Conservation (phyloP, 1,139 yeast species). For the Kodamaea anthophila region DNA sequence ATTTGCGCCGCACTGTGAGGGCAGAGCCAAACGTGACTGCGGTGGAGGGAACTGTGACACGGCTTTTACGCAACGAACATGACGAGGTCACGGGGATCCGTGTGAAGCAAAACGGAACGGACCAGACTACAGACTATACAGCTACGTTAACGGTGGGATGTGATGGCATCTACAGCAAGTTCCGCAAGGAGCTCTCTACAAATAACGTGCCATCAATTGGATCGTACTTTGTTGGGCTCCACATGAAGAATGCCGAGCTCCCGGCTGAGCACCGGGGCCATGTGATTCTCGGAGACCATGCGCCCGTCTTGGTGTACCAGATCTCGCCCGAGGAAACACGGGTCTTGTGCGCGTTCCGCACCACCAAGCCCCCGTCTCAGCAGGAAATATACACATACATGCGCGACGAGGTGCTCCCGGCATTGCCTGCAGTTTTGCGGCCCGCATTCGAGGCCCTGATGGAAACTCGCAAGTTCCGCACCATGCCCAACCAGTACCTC, state of each 20-base stretch:
- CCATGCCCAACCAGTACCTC: conserved; percentile 93
- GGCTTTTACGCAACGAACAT: conserved; percentile 47
- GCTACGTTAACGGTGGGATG: conserved; percentile 72
- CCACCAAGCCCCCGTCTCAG: conserved; percentile 65
- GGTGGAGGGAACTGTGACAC: conserved; percentile 75
- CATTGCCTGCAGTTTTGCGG: conserved; percentile 56
- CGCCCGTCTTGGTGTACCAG: conserved; percentile 86
- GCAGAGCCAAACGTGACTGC: conserved; percentile 66
- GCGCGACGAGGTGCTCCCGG: conserved; percentile 53
- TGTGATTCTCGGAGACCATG: conserved; percentile 78
- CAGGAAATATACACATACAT: conserved; percentile 62
- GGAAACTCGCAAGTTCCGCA: conserved; percentile 48
- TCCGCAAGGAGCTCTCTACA: conserved; percentile 65
- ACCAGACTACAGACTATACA: conserved; percentile 22
- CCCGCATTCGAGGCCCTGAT: conserved; percentile 57
- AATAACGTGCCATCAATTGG: conserved; percentile 59
- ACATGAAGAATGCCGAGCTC: conserved; percentile 61
- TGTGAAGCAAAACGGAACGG: conserved; percentile 26
- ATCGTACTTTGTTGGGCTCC: conserved; percentile 84
- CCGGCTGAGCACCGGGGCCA: conserved; percentile 82
- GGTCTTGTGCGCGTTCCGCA: conserved; percentile 81
- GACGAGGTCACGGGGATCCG: conserved; percentile 64
- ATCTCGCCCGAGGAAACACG: conserved; percentile 79
- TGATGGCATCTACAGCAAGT: conserved; percentile 93
- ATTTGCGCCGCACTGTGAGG: conserved; percentile 67